Evolutionary conservation across 345 rosid genomes (phyloP).

Genomic region (Pelargonium nanum): DNA sequence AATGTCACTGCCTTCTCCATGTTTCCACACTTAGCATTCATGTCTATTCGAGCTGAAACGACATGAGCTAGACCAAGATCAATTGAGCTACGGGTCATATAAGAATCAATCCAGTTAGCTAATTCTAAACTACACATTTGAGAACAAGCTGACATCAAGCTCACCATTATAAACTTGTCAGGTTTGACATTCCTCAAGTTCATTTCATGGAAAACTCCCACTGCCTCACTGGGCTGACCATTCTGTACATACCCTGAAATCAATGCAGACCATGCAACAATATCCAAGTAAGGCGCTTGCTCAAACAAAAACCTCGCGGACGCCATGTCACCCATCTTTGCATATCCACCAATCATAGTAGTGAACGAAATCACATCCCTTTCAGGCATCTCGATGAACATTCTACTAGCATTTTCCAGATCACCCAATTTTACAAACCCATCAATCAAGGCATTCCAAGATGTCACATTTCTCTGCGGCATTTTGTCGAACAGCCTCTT

Average conservation of each 20-base stretch:
- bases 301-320: slow-evolving; percentile 45
- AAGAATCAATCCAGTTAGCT: slow-evolving; percentile 49
- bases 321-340: slow-evolving; percentile 34
- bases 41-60: slow-evolving; percentile 53
- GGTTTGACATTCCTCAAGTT: slow-evolving; percentile 29
- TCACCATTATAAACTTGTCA: slow-evolving; percentile 45
- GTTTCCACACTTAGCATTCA: slow-evolving; percentile 77
- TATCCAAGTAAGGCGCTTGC: slow-evolving; percentile 31
- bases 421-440: slow-evolving; percentile 47
- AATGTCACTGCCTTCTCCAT: slow-evolving; percentile 43
- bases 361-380: slow-evolving; percentile 29
- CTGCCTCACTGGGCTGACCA: slow-evolving; percentile 43
- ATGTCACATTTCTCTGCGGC: slow-evolving; percentile 41
- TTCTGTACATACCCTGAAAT: slow-evolving; percentile 58
- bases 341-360: slow-evolving; percentile 39
- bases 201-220: slow-evolving; percentile 33
- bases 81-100: slow-evolving; percentile 26
- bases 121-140: slow-evolving; percentile 47
- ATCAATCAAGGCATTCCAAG: slow-evolving; percentile 60
- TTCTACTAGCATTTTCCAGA: slow-evolving; percentile 22
- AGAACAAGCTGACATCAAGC: slow-evolving; percentile 72
- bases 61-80: slow-evolving; percentile 36
- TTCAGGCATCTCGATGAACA: slow-evolving; percentile 32
- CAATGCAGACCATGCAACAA: slow-evolving; percentile 49
- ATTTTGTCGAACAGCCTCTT: slow-evolving; percentile 36